Base-by-base conservation (phyloP, 1,284 basidiomycete genomes). In the Cystobasidiaceae sp. region DNA sequence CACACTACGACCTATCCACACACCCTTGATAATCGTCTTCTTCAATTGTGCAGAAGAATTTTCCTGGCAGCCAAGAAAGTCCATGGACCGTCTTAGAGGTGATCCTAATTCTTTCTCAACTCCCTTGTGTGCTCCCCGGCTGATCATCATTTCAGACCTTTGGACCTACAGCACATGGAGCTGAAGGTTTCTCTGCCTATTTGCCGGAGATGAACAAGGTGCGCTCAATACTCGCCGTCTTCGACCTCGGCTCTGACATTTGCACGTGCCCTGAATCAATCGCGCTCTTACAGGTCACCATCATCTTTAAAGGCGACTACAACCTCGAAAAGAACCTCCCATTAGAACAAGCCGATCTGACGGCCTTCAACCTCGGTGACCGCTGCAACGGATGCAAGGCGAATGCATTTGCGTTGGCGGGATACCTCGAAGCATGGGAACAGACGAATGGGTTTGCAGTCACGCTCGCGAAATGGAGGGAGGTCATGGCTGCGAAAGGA, bases 291-390 rank as follows among this genome's bases (percentile, higher is more conserved):
- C 37, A 66, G 30, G 65, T 60, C 48, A 43, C 61, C 21, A 17
- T 55, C 44, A 56, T 68, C 54, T 68, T 68, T 54, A 51, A 52
- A 39, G 66, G 67, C 28, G 43, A 68, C 39, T 60, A 52, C 55
- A 48, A 57, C 33, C 27, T 65, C 41, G 67, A 68, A 27, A 56
- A 58, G 23, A 60, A 65, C 23, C 55, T 68, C 8, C 55, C 62
- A 9, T 25, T 43, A 17, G 61, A 58, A 15, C 41, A 37, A 19
- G 37, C 54, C 27, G 27, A 33, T 25, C 57, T 67, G 43, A 23
- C 46, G 13, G n/a, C 33, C 27, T 43, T 68, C 19, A 63, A 49
- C 33, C 48, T 66, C 5, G 49, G 34, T 32, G 55, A 58, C 30
- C 45, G 32, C n/a, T 68, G 67, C 45, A 30, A 41, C 15, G 63